Conservation (phyloP, 805 yeast species). For the Saccharomycopsis babjevae region DNA sequence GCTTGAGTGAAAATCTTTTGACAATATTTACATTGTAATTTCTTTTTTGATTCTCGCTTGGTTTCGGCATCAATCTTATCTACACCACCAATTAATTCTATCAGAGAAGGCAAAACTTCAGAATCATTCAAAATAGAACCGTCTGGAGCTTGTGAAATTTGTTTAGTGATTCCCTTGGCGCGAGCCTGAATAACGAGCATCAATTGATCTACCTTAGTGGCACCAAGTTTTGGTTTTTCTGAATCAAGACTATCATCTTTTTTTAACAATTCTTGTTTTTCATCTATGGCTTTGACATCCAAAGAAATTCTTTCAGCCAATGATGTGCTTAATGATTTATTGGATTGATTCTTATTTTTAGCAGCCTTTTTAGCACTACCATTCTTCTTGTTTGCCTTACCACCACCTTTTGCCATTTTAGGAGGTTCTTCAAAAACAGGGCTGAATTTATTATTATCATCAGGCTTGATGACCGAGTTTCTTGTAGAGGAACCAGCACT, state of each 20-base stretch:
- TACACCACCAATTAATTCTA: constrained; percentile 69
- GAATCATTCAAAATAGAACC: constrained; percentile 55
- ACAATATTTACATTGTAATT: constrained; percentile 68
- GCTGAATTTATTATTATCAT: not conserved
- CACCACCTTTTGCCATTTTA: not conserved
- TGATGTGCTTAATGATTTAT: not conserved
- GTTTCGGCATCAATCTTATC: constrained; percentile 42
- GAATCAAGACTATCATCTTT: not conserved
- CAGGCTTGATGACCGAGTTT: not conserved
- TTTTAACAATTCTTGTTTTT: not conserved
- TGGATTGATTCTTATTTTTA: not conserved
- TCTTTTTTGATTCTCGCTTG: constrained; percentile 29
- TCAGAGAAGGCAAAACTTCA: constrained; percentile 45
- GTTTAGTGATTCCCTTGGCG: constrained; percentile 60
- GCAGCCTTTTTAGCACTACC: not conserved
- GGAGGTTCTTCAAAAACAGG: not conserved
- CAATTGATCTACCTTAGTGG: constrained; percentile 82
- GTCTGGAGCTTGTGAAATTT: constrained; percentile 54
- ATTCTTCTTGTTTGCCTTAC: not conserved
- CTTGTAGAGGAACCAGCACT: not conserved
- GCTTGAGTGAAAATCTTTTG: constrained; percentile 73
- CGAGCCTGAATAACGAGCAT: constrained; percentile 89
- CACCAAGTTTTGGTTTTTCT: constrained; percentile 52
- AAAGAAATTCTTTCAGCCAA: not conserved
- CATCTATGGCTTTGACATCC: not conserved